Base-by-base conservation (phyloP, 108 stramenopile genomes). In the Nitzschia sp. region DNA sequence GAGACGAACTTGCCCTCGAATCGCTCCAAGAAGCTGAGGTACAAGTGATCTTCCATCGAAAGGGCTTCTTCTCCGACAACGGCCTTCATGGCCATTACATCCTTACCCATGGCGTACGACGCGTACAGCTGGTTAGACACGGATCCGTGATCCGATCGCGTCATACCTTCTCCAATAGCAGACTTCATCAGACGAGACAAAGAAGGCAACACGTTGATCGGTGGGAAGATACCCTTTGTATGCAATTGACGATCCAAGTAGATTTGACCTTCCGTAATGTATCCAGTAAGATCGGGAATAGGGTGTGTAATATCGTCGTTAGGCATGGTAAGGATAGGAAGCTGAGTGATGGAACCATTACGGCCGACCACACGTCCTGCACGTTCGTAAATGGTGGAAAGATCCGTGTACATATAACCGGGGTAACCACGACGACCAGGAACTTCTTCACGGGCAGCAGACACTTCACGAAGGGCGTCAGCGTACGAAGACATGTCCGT, bases 241-340 rank as follows among this genome's bases (percentile, higher is more conserved):
- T 98, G 96, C 57, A 99, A 81, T 78, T 97, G 95, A 81, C 98
- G 91, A 78, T 98, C 98, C 54, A 98, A 81, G 82, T 97, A 97
- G 69, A 98, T 98, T 83, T 98, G 99, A 58, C 98, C 99, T 85
- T 99, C 99, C 22, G 99, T 99, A 82, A 99, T 99, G 88, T 99
- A 99, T 60, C 99, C 99, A 53, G 99, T 99, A 75, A 99, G 88
- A 77, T 95, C 98, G 59, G 99, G 99, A 87, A 99, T 99, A 60
- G 99, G 99, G 82, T 99, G 99, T 47, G 99, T 99, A 90, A 99
- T 99, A 87, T 99, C 99, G 82, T 97, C 99, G 96, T 99, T 99
- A 66, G 99, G 99, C 99, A 99, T 99, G 63, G 99, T 98, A 76
- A 99, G 84, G 80, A 99, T 98, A 50, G 99, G 99, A 59, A 99